Evolutionary conservation across 805 yeast species (phyloP).

Genomic region (Pachysolen tannophilus): DNA sequence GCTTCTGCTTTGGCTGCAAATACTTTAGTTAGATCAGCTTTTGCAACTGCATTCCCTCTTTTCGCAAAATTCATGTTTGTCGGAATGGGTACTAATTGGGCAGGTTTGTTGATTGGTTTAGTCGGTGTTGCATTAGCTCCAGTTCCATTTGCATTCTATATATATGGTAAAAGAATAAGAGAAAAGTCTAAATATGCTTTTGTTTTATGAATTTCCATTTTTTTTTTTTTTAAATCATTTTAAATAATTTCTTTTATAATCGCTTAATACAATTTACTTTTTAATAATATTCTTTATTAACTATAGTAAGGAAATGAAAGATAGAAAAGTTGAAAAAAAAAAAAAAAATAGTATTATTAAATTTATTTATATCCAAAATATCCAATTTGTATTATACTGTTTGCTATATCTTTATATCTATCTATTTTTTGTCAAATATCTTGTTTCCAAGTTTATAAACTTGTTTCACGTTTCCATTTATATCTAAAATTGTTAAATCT

Average conservation of each 20-base stretch:
- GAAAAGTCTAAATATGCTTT: slow-evolving; percentile 12
- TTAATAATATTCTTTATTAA: too few relatives aligned
- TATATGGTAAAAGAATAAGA: slow-evolving; percentile 35
- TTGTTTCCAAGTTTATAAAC: slow-evolving; percentile 44
- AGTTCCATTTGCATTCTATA: slow-evolving; percentile 46
- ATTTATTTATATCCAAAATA: too few relatives aligned
- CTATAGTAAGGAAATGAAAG: too few relatives aligned
- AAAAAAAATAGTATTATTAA: too few relatives aligned
- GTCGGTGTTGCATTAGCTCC: slow-evolving; percentile 44
- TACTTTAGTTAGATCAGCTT: slow-evolving; percentile 48
- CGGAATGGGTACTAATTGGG: slow-evolving; percentile 46
- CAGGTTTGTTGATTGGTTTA: slow-evolving; percentile 44
- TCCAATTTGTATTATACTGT: too few relatives aligned
- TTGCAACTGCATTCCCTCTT: slow-evolving; percentile 57
- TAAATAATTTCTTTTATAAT: too few relatives aligned
- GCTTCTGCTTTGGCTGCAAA: slow-evolving; percentile 63
- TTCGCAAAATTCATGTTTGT: slow-evolving; percentile 46
- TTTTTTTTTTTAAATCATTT: too few relatives aligned
- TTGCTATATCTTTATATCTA: too few relatives aligned
- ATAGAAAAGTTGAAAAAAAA: too few relatives aligned
- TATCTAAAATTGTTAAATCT: slow-evolving; percentile 40
- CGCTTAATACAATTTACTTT: too few relatives aligned
- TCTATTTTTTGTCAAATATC: too few relatives aligned
- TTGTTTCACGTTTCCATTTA: slow-evolving; percentile 32
- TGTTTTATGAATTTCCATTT: too few relatives aligned